A percentile compares a stretch with the other conserved stretches of the same genome.
phyloP scores from a whole-genome alignment of 495 filamentous ascomycete genomes.

The Collariella sp. region DNA sequence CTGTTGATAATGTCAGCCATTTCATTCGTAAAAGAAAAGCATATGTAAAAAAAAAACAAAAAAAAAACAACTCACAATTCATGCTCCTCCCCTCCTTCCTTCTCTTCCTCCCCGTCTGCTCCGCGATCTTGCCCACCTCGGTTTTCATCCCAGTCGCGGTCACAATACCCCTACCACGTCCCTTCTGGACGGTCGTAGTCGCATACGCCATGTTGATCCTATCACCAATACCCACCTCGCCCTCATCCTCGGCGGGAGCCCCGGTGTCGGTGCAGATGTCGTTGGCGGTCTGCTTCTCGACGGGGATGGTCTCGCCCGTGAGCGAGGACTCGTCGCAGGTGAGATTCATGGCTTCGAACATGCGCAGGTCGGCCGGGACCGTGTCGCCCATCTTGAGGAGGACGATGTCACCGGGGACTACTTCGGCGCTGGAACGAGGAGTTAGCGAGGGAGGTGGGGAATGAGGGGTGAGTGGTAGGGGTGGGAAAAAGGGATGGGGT shows the following conservation, averaged over 20 bases:
- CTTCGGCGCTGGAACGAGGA: slow-evolving; percentile 45
- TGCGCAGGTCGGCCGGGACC: slow-evolving; percentile 64
- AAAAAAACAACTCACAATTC: no score
- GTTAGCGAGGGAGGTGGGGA: slow-evolving; percentile 1
- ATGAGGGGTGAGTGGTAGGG: no score
- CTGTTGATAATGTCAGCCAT: no score
- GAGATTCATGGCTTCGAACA: slow-evolving; percentile 75
- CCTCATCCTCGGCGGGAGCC: slow-evolving; percentile 28
- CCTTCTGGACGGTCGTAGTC: slow-evolving; percentile 59
- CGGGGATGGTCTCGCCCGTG: slow-evolving; percentile 60
- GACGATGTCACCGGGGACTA: slow-evolving; percentile 78
- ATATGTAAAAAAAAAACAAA: no score
- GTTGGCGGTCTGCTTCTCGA: slow-evolving; percentile 29
- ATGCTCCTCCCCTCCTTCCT: slow-evolving; percentile 54
- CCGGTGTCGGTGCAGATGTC: slow-evolving; percentile 28
- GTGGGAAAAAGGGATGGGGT: no score
- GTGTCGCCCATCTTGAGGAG: slow-evolving; percentile 77
- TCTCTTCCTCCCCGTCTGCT: slow-evolving; percentile 49
- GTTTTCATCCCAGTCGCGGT: slow-evolving; percentile 70
- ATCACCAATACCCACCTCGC: slow-evolving; percentile 53
- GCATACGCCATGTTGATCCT: slow-evolving; percentile 62
- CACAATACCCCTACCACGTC: slow-evolving; percentile 58
- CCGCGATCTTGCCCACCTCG: slow-evolving; percentile 78
- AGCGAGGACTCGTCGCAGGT: slow-evolving; percentile 34
- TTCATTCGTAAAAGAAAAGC: no score